Evolutionary conservation across 2,329 filamentous ascomycete species (phyloP), one percentile per base, ranked within the genome.

Genomic region (Capronia coronata): DNA sequence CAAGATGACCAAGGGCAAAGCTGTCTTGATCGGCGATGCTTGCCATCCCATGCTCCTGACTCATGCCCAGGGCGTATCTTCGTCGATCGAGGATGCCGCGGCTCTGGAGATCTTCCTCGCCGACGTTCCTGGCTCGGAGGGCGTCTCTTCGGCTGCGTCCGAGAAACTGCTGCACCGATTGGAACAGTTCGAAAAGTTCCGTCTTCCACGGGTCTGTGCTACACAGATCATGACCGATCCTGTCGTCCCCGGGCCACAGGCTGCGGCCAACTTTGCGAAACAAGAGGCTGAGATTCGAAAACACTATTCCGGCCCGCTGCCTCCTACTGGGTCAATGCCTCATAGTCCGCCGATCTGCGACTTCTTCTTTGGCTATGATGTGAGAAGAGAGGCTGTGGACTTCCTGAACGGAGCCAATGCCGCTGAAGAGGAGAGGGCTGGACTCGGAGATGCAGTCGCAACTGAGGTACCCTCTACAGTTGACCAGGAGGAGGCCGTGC

Each of bases 1-100:
- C 39, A 60, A 58, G 30, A 86, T 80, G 76, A 60, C 71, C 0
- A 72, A 75, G 2, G 76, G 67, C 1, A 73, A 69, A 6, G 63
- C 84, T 14, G 79, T 74, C 1, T 63, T 85, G 0, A 64, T 86
- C 0, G 83, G 83, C 0, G 83, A 86, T 61, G 81, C 83, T 11
- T 56, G 49, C 35, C 50, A 54, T 23, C 58, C 58, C 9, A 60
- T 58, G 58, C 54, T 60, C 19, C 34, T 60, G 43, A 60, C 58
- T 11, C 58, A 60, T 29, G 58, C 58, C 7, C 58, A 60, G 27
- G 58, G 58, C 19, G 58, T 60, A 5, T 57, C 53, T 1, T 57
- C 54, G 11, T 60, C 58, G 8, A 60, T 60, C 38, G 58, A 60
- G 39, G 58, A 60, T 30, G 56, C 58, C 6, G 58, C 58, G 10